Evolutionary conservation across 768 basidiomycete species (phyloP), one percentile per base, ranked within the genome.

Genomic region (Lactifluus echinatus): DNA sequence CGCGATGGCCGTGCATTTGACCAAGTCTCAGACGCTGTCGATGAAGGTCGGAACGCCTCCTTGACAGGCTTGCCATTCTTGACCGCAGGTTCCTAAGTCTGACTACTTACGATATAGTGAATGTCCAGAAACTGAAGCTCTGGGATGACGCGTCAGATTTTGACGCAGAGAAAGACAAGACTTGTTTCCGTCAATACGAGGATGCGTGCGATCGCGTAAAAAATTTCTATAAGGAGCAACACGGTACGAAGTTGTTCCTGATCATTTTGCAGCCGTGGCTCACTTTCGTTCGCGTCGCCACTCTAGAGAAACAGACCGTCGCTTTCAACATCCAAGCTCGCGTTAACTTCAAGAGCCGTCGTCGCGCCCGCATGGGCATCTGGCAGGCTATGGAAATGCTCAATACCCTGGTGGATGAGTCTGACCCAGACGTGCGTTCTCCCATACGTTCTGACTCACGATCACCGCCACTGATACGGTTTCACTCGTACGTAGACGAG

Each of bases 381-480:
- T 92, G 89, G 89, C 81, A 89, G 63, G 89, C 89, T 10, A 91
- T 92, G 71, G 88, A 91, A 65, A 82, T 82, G 77, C 81, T 94
- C 46, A 84, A 93, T 66, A 92, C 87, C 1, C 76, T 94, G 42
- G 79, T 93, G 55, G 90, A 94, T 68, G 90, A 93, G 61, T 91
- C 89, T 8, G 93, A 95, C 70, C 93, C 93, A 52, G 93, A 91
- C 66, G 89, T 88, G 56, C 46, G 73, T 64, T 48, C 44, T 31
- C 28, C 11, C 60, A 23, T 40, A n/a, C 48, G 50, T 42, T 28
- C 36, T 17, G 6, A 3, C 4, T 29, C 31, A 29, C 23, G 56
- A 37, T 36, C 51, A 7, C 33, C 26, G 29, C 31, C 42, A 39
- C 60, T 59, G 36, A 51, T 53, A 26, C 23, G 31, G 14, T 17